Conservation (phyloP, 1,139 yeast genomes). For the Yamadazyma buinensis region DNA sequence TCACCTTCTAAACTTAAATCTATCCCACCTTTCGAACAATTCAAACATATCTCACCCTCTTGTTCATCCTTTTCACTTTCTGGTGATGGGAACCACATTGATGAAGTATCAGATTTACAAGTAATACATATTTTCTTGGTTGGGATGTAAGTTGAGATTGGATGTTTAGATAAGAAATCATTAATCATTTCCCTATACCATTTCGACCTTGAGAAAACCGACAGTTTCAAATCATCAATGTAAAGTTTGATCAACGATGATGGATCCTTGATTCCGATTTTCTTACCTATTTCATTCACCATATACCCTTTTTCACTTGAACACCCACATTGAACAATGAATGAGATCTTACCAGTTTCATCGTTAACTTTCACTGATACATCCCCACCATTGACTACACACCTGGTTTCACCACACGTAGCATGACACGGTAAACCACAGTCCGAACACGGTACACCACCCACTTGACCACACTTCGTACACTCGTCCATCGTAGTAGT, state of each 20-base stretch:
- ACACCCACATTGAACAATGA: conserved; percentile 36
- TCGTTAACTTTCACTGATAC: conserved; percentile 21
- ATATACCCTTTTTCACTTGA: neutral
- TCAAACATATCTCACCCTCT: conserved; percentile 22
- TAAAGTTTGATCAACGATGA: no score
- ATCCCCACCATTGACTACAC: conserved; percentile 30
- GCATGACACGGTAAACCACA: conserved; percentile 41
- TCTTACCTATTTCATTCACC: no score
- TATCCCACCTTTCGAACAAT: conserved; percentile 23
- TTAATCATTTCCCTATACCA: conserved; percentile 21
- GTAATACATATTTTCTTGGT: conserved; percentile 14
- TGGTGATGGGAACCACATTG: conserved; percentile 34
- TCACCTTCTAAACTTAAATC: conserved; percentile 9
- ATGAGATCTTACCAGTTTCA: conserved; percentile 36
- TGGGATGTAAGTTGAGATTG: neutral
- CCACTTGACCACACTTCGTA: conserved; percentile 3
- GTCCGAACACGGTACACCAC: conserved; percentile 7
- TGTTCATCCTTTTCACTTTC: neutral
- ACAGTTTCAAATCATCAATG: no score
- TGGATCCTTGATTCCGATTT: no score
- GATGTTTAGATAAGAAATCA: conserved; percentile 3
- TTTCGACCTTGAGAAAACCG: no score
- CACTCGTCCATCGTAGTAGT: conserved; percentile 11
- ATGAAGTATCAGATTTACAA: conserved; percentile 29
- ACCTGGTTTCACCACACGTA: conserved; percentile 65